Evolutionary conservation across 179 eudicot genomes (phyloP).

Genomic region (Carnegiea gigantea): DNA sequence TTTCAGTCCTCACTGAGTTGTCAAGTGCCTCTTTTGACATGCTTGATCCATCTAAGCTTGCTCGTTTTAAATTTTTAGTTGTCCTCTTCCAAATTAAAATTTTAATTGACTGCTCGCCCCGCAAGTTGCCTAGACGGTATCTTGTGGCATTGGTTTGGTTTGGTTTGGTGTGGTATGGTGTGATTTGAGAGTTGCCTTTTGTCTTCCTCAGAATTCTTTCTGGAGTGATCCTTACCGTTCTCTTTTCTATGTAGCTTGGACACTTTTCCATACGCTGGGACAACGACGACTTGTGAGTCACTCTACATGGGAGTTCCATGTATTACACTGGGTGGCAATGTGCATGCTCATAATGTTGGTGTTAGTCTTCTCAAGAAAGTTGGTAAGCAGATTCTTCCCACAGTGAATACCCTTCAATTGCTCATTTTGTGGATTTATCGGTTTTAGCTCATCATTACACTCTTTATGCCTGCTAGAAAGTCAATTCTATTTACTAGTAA

Average conservation of each 20-base stretch:
- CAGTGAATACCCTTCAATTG: background rate
- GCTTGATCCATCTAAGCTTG: background rate
- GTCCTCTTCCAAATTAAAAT: background rate
- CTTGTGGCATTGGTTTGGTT: background rate
- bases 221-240: conserved; percentile 8
- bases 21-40: background rate
- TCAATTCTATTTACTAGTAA: background rate
- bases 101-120: background rate
- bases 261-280: conserved; percentile 99
- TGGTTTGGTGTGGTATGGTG: background rate
- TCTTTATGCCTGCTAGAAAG: background rate
- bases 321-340: conserved; percentile 89
- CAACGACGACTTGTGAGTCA: conserved; percentile 97
- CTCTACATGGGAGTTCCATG: conserved; percentile 99
- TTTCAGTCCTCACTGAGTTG: background rate
- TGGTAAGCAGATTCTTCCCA: conserved; percentile 48
- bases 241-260: conserved; percentile 66
- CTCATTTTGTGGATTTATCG: conserved; percentile 1
- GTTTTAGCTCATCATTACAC: background rate
- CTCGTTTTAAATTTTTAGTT: background rate
- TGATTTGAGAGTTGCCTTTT: background rate
- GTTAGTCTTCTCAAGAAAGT: conserved; percentile 89
- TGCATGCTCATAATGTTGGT: conserved; percentile 98
- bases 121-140: background rate
- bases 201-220: background rate